Base-by-base conservation (phyloP, 1,139 yeast genomes). In the Candida glucosophila region DNA sequence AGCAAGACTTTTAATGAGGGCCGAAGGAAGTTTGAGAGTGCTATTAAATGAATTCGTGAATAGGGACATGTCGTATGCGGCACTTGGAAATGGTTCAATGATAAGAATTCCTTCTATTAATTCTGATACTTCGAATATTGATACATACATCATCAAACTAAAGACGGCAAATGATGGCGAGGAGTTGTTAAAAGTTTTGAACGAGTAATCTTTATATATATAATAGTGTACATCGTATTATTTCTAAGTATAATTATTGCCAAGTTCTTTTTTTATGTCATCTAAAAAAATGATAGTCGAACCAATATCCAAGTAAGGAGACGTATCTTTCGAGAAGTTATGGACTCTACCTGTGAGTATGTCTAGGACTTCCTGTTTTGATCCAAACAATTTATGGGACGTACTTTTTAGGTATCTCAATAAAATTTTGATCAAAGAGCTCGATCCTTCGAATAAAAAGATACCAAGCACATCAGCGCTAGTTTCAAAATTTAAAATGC, bases 11-110 rank as follows among this genome's bases (percentile, higher is more conserved):
- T 56, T 90, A 22, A 67, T 90, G 14, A 74, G 97, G 43, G 83
- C 95, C 0, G 97, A 88, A 32, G 95, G 95, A 20, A 75, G 88
- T 22, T 80, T 81, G 24, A 67, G 92, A 39, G 76, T 86, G n/a
- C 51, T 90, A 22, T 58, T 90, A 33, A 90, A 90, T 49, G 59
- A 76, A 12, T 49, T 59, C 12, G 54, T 81, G 6, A 55, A 65
- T 30, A 60, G 67, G 43, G 64, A 65, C 33, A 52, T 81, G 41
- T 60, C 60, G 22, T 75, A 78, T 48, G 55, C 71, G 32, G 55
- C 68, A 4, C 53, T 73, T 23, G 83, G 82, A 6, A 77, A 73
- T 38, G 74, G 74, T 10, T 57, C 62, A 11, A 55, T 67, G 44
- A 75, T 80, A 14, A 64, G 76, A 38, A 57, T 80, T 17, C 77